Conservation (phyloP, 495 filamentous ascomycete species). For the Penicillium angulare region DNA sequence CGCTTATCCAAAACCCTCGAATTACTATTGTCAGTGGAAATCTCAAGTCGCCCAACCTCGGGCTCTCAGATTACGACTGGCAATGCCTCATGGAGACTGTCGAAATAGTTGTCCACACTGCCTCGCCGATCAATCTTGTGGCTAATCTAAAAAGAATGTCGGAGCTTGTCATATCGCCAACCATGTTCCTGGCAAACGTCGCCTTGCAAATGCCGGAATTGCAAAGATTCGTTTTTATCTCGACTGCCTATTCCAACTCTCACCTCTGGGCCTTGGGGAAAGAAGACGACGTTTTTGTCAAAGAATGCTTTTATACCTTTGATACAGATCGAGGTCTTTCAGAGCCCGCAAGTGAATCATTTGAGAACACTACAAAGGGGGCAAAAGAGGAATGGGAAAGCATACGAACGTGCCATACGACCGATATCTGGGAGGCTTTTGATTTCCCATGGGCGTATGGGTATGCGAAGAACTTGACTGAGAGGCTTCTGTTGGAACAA, state of each 20-base stretch:
- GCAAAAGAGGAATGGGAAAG: neutral
- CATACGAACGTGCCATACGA: slow-evolving; percentile 3
- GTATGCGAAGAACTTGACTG: slow-evolving; percentile 22
- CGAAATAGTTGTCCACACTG: neutral
- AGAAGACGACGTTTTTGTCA: neutral
- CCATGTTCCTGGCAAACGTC: neutral
- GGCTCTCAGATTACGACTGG: neutral
- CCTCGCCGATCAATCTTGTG: neutral
- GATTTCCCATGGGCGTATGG: slow-evolving; percentile 17
- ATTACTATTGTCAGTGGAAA: neutral
- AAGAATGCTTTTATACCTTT: slow-evolving; percentile 12
- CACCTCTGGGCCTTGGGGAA: neutral
- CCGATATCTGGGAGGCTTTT: slow-evolving; percentile 1
- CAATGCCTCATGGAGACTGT: neutral
- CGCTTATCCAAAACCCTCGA: neutral
- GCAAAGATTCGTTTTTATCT: slow-evolving; percentile 14
- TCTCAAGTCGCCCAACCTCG: neutral
- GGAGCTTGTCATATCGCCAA: neutral
- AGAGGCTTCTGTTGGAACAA: slow-evolving; percentile 3
- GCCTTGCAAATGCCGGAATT: neutral
- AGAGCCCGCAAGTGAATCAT: neutral
- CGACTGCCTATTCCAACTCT: slow-evolving; percentile 13
- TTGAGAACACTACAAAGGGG: neutral
- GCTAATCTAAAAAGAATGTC: neutral
- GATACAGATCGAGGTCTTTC: neutral